Evolutionary conservation across 1,284 basidiomycete genomes (phyloP).

Genomic region (Ustilago curta): DNA sequence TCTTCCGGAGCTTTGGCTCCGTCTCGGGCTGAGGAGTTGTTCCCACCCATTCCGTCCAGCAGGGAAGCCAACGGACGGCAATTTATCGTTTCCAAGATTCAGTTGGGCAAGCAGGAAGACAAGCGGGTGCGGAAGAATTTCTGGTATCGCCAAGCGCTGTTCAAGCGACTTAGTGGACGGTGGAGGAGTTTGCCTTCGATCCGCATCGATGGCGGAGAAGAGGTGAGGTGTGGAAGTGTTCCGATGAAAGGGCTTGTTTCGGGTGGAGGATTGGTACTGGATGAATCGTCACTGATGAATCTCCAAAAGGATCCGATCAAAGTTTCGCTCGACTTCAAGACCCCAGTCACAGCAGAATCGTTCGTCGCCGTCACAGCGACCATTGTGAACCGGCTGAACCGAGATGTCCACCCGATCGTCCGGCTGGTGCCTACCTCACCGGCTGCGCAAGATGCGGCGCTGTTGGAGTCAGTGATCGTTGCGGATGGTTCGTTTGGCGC

Average conservation of each 20-base stretch:
- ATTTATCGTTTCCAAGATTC: conserved; percentile 85
- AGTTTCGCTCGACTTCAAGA: conserved; percentile 10
- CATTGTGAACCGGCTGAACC: conserved; percentile 19
- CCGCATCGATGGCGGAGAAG: conserved; percentile 1
- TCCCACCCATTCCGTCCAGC: conserved; percentile 81
- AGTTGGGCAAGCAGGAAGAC: conserved; percentile 76
- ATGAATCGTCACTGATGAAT: conserved; percentile 2
- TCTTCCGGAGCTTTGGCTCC: conserved; percentile 71
- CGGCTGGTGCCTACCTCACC: conserved; percentile 36
- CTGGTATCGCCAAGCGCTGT: conserved; percentile 90
- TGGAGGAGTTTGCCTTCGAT: conserved; percentile 75
- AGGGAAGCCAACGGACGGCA: conserved; percentile 76
- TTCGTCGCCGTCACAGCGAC: conserved; percentile 16
- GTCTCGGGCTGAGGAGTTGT: conserved; percentile 75
- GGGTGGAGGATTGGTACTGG: conserved; percentile 17
- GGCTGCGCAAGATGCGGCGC: neutral
- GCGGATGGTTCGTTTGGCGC: conserved; percentile 31
- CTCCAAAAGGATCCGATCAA: conserved; percentile 23
- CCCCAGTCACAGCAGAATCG: conserved; percentile 12
- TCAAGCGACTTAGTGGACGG: conserved; percentile 76
- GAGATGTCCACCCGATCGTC: conserved; percentile 30
- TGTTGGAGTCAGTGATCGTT: conserved; percentile 20
- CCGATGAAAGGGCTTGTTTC: conserved; percentile 18
- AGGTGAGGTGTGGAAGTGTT: conserved; percentile 3
- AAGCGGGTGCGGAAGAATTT: conserved; percentile 80